Evolutionary conservation across 169 alveolate genomes (phyloP).

Genomic region (Cystoisospora suis): DNA sequence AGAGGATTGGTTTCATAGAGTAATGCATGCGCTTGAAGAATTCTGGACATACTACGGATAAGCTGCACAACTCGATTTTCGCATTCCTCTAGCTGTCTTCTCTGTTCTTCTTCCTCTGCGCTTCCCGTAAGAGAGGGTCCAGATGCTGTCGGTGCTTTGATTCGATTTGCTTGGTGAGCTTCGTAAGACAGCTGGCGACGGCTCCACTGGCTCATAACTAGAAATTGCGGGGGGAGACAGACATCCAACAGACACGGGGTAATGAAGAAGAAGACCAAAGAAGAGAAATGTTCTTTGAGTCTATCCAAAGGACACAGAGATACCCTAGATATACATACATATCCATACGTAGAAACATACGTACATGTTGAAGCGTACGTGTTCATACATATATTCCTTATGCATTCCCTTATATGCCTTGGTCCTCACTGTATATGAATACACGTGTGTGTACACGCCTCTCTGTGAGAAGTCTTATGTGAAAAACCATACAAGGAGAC

Average conservation of each 20-base stretch:
- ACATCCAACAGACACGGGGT: neutral
- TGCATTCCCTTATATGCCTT: no score
- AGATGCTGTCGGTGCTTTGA: no score
- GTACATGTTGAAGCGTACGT: neutral
- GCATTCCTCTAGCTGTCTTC: neutral
- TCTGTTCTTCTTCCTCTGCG: neutral
- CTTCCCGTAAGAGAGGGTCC: no score
- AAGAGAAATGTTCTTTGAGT: neutral
- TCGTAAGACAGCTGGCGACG: constrained; percentile 34
- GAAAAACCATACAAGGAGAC: no score
- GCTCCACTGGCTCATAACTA: constrained; percentile 1
- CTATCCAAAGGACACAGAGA: neutral
- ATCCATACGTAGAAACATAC: neutral
- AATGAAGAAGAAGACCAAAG: neutral
- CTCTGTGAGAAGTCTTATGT: no score
- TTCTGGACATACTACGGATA: neutral
- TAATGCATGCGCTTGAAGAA: constrained; percentile 4
- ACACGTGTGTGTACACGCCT: no score
- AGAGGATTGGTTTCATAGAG: neutral
- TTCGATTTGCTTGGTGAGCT: neutral
- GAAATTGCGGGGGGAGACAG: neutral
- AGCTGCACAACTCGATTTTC: neutral
- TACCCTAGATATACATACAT: no score
- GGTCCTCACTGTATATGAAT: no score
- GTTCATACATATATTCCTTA: neutral